phyloP scores from a whole-genome alignment of 2,329 filamentous ascomycete species.

The Knufia petricola region DNA sequence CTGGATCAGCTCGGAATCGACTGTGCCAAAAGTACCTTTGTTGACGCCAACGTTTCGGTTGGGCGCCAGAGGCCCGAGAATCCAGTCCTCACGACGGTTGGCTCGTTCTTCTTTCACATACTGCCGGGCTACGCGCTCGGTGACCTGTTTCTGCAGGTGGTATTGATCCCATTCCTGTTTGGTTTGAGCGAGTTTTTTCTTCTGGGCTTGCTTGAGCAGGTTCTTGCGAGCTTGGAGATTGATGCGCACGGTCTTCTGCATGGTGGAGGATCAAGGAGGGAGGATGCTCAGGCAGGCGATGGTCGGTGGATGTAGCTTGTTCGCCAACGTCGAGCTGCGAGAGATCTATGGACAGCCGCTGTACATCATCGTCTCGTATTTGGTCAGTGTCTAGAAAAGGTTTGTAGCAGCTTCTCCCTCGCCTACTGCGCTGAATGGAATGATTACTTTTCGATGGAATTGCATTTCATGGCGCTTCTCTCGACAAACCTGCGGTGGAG shows the following conservation, averaged over 20 bases:
- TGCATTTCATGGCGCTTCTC: too few species aligned
- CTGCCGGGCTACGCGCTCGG: constrained; percentile 23
- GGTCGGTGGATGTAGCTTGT: too few species aligned
- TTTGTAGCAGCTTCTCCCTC: too few species aligned
- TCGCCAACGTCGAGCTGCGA: too few species aligned
- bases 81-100: constrained; percentile 64
- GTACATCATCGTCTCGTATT: too few species aligned
- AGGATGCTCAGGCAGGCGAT: too few species aligned
- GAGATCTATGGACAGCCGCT: too few species aligned
- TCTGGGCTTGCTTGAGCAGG: constrained; percentile 41
- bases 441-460: too few species aligned
- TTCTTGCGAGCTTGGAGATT: constrained; percentile 58
- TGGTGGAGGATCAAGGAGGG: constrained; percentile 36
- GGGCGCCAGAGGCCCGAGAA: constrained; percentile 67
- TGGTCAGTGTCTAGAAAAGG: too few species aligned
- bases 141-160: constrained; percentile 26
- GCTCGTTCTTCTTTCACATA: constrained; percentile 41
- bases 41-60: constrained; percentile 58
- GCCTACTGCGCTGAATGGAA: too few species aligned
- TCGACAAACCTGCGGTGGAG: too few species aligned
- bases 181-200: constrained; percentile 34
- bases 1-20: constrained; percentile 32
- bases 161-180: constrained; percentile 31
- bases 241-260: constrained; percentile 63
- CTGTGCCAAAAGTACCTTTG: constrained; percentile 50